These are phyloP conservation scores for Quercus phellos DNA, from an alignment of 331 rosid genomes.

Conservation along the genomic window DNA sequence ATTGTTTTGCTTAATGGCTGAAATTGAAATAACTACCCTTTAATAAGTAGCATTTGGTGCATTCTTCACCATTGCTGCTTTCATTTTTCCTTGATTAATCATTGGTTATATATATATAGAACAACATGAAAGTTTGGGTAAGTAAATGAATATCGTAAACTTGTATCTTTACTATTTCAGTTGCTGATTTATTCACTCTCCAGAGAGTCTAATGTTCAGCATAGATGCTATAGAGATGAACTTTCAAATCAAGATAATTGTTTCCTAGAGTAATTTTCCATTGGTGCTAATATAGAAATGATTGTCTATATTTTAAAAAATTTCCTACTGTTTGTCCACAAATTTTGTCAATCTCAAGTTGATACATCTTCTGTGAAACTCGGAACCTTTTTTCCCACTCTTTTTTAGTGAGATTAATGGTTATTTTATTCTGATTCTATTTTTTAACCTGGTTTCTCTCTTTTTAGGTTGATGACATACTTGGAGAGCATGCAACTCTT, in stretches of 20 bases:
- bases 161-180: neutral
- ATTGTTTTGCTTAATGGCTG: neutral
- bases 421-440: neutral
- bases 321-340: neutral
- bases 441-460: neutral
- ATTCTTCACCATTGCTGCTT: neutral
- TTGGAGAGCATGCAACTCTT: constrained; percentile 77
- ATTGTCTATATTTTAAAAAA: neutral
- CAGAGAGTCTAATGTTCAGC: neutral
- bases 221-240: neutral
- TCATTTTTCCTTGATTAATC: neutral
- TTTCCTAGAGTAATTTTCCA: neutral
- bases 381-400: neutral
- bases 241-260: neutral
- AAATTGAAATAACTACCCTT: neutral
- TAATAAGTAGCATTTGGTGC: neutral
- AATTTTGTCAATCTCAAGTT: neutral
- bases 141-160: neutral
- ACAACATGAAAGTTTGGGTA: neutral
- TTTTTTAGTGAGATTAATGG: neutral
- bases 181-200: neutral
- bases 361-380: neutral
- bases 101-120: neutral
- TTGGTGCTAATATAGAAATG: neutral
- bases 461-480: constrained; percentile 66